A percentile compares a stretch with the other conserved stretches of the same genome.
Conservation (phyloP, 306 rosid species). For the Quercus robur region DNA sequence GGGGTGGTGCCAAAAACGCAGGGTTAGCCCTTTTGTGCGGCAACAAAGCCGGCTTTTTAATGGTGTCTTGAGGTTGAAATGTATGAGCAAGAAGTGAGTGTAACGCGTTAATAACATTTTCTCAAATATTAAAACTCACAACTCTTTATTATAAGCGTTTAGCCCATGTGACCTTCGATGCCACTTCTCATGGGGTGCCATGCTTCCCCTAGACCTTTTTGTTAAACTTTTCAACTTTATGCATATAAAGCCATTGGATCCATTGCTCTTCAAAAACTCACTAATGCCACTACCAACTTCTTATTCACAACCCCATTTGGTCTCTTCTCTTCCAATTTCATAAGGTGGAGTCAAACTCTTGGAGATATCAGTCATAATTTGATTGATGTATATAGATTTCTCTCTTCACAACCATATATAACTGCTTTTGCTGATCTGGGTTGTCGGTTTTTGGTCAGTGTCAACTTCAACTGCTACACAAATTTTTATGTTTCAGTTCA, state of each 20-base stretch:
- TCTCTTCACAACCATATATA: not conserved
- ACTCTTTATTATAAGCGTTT: conserved; percentile 20
- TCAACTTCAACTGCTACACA: not conserved
- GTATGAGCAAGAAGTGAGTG: conserved; percentile 26
- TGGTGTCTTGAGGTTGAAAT: conserved; percentile 40
- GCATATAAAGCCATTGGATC: conserved; percentile 9
- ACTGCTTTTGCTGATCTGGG: not conserved
- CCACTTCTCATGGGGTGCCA: conserved; percentile 52
- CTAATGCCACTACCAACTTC: conserved; percentile 6
- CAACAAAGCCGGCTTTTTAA: conserved; percentile 54
- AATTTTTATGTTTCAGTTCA: not conserved
- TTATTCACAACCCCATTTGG: not conserved
- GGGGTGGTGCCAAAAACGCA: conserved; percentile 61
- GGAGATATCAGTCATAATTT: not conserved
- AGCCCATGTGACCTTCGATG: conserved; percentile 78
- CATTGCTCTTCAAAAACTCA: conserved; percentile 24
- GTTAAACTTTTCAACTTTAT: conserved; percentile 14
- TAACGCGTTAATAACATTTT: conserved; percentile 36
- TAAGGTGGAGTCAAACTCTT: not conserved
- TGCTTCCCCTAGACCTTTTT: conserved; percentile 31
- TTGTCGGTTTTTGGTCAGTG: conserved; percentile 34
- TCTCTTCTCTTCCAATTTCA: not conserved
- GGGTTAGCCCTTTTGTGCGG: conserved; percentile 51
- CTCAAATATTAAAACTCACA: not conserved
- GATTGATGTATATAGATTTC: not conserved